Evolutionary conservation across 202 grass and related monocot genomes (phyloP).

Genomic region (Thinopyrum obtusiflorum): DNA sequence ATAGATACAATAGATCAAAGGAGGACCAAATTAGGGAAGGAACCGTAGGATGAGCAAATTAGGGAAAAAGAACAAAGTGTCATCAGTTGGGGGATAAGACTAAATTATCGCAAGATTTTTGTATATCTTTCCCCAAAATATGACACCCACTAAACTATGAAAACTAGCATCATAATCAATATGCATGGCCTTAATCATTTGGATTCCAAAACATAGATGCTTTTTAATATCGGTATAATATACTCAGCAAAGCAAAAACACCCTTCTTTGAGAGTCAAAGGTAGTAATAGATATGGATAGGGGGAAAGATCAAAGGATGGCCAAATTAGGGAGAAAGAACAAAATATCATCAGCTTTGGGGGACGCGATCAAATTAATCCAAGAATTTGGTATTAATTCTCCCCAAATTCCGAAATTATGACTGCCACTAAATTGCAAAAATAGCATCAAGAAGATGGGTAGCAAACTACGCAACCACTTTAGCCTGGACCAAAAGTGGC

Average conservation of each 20-base stretch:
- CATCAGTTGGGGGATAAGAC: neutral
- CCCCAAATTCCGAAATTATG: neutral
- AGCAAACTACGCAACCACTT: neutral
- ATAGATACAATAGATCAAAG: neutral
- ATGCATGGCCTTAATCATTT: neutral
- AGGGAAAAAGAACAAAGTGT: neutral
- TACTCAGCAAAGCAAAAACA: neutral
- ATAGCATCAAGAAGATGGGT: neutral
- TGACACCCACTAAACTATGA: neutral
- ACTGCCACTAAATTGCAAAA: neutral
- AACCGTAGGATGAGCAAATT: neutral
- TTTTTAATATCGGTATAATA: neutral
- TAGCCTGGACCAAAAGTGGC: neutral
- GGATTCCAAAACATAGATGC: neutral
- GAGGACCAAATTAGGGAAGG: neutral
- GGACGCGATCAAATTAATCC: neutral
- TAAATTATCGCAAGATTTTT: neutral
- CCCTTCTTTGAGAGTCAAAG: no score
- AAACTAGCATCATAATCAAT: neutral
- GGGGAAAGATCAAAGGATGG: neutral
- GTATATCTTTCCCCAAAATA: neutral
- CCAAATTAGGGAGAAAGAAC: neutral
- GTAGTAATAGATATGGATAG: neutral
- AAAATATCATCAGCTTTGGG: neutral
- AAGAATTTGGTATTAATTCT: neutral